phyloP scores from a whole-genome alignment of 371 early-diverging fungal genomes.

The Batrachochytrium dendrobatidis region DNA sequence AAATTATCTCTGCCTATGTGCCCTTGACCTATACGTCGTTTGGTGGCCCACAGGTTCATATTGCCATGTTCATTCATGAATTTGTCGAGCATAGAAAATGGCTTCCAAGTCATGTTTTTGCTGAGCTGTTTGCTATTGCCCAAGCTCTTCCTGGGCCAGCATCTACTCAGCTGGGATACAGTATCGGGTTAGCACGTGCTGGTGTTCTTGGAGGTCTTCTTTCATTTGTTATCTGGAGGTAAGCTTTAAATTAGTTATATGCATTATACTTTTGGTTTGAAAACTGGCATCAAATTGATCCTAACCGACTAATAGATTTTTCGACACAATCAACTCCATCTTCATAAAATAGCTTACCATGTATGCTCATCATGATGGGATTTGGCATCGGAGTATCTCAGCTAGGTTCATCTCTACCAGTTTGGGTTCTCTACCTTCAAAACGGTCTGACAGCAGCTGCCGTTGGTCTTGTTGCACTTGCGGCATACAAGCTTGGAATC shows the following conservation, averaged over 20 bases:
- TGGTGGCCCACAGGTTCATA: constrained; percentile 55
- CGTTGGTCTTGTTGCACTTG: constrained; percentile 51
- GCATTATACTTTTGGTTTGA: background rate
- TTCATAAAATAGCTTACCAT: constrained; percentile 35
- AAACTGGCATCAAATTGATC: background rate
- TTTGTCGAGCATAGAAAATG: constrained; percentile 43
- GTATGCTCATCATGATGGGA: constrained; percentile 43
- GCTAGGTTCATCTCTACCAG: constrained; percentile 33
- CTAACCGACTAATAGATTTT: background rate
- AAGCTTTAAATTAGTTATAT: background rate
- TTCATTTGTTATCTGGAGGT: constrained; percentile 52
- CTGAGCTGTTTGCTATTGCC: constrained; percentile 54
- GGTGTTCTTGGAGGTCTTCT: constrained; percentile 38
- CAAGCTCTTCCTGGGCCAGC: constrained; percentile 58
- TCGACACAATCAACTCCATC: background rate
- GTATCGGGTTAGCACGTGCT: constrained; percentile 43
- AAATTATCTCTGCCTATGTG: constrained; percentile 26
- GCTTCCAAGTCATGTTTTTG: constrained; percentile 38
- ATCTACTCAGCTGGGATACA: constrained; percentile 48
- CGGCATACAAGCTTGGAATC: constrained; percentile 42
- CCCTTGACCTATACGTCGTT: constrained; percentile 47
- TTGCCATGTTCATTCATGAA: constrained; percentile 45
- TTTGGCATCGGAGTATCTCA: constrained; percentile 37
- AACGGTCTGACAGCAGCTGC: constrained; percentile 47
- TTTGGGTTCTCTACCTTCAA: constrained; percentile 37